Evolutionary conservation across 2,329 filamentous ascomycete genomes (phyloP), one percentile per base, ranked within the genome.

Genomic region (Sporothrix euskadiensis): DNA sequence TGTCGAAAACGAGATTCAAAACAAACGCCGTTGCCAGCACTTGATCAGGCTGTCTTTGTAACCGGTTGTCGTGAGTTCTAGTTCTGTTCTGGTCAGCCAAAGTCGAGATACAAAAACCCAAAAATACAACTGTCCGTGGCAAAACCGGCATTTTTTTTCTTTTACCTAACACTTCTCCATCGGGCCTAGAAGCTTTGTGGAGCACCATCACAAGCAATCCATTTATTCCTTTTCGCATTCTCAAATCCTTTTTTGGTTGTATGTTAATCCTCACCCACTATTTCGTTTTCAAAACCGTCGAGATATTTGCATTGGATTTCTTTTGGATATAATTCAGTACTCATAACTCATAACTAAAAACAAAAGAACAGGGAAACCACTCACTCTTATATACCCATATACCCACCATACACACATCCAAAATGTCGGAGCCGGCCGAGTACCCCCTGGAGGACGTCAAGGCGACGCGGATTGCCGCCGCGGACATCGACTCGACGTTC

Each of bases 401-500:
- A 56, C 39, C 61, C 35, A 41, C 30, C 44, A 39, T 52, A 44
- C 41, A 14, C 5, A 44, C 22, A 47, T 44, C 59, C 16, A 71
- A 61, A 32, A 76, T 76, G 74, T 66, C 75, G 49, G 74, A 76
- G 66, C 81, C 83, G 76, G 77, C 79, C 59, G 85, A 86, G 70
- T 90, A 90, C 79, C 84, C 86, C 78, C 81, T 90, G n/a, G 87
- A 88, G 74, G 78, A 83, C 76, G 84, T 90, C 78, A 80, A 84
- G 77, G 85, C 83, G 54, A 85, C 84, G 14, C 78, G 79, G 6
- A 79, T 91, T 71, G 80, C 84, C 47, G 80, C 88, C 30, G 84
- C 85, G 12, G 83, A 88, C 73, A 91, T 91, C 75, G 88, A 91
- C 80, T 82, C 82, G 77, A 88, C 87, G 39, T 90, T 91, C 78